A percentile compares a stretch with the other conserved stretches of the same genome.
Conservation (phyloP, 176 grass and related monocot species). For the Stipa capillata region DNA sequence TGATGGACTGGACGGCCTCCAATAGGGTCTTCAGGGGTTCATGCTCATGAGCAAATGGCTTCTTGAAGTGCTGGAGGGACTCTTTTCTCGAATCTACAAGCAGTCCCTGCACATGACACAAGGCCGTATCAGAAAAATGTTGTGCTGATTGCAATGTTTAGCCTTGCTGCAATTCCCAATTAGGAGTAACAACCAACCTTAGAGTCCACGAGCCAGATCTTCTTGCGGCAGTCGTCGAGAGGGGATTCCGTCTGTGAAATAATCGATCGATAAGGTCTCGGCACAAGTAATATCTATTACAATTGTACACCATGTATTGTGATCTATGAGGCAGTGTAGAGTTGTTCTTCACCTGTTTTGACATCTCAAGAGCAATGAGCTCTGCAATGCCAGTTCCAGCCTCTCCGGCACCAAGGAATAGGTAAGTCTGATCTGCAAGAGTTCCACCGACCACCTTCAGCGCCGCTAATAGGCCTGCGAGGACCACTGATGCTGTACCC, state of each 20-base stretch:
- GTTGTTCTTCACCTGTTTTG: conserved; percentile 53
- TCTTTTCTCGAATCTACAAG: conserved; percentile 66
- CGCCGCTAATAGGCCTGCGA: conserved; percentile 68
- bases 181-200: conserved; percentile 46
- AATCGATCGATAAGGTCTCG: not conserved
- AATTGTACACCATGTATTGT: not conserved
- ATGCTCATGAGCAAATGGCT: conserved; percentile 89
- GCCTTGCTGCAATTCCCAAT: not conserved
- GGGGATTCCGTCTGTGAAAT: conserved; percentile 36
- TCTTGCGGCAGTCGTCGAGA: conserved; percentile 75
- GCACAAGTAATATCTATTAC: not conserved
- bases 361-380: conserved; percentile 94
- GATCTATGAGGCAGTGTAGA: not conserved
- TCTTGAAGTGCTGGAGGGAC: conserved; percentile 91
- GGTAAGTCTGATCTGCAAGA: conserved; percentile 78
- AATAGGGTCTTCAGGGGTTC: conserved; percentile 59
- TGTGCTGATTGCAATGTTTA: not conserved
- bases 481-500: conserved; percentile 94
- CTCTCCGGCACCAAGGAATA: conserved; percentile 97
- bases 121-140: not conserved
- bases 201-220: conserved; percentile 97
- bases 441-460: conserved; percentile 74
- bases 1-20: conserved; percentile 77
- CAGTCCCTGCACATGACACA: conserved; percentile 44
- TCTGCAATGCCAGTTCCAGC: conserved; percentile 97